Conservation (phyloP, 2,329 filamentous ascomycete genomes). For the Alternaria brassicicola region DNA sequence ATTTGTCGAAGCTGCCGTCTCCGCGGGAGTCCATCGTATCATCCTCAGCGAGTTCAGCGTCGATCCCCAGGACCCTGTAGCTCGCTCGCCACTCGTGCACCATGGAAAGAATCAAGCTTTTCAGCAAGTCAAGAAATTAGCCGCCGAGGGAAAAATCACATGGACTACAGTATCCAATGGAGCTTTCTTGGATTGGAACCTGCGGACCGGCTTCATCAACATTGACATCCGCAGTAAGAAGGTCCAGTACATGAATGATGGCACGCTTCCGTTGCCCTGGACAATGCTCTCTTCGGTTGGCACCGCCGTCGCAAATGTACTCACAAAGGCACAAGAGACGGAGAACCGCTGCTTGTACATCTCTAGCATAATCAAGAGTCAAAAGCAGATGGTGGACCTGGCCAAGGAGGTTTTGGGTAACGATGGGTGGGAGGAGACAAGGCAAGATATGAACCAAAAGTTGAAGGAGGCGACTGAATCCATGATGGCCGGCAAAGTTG, state of each 20-base stretch:
- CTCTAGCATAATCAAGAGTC: constrained; percentile 12
- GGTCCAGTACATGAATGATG: constrained; percentile 11
- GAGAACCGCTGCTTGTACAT: constrained; percentile 16
- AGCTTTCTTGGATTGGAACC: constrained; percentile 18
- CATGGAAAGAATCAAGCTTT: constrained; percentile 14
- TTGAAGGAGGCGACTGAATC: background rate
- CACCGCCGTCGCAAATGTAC: constrained; percentile 4
- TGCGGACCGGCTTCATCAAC: constrained; percentile 13
- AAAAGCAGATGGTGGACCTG: constrained; percentile 13
- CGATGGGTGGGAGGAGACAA: constrained; percentile 10
- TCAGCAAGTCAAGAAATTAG: constrained; percentile 13
- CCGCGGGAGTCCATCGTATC: constrained; percentile 17
- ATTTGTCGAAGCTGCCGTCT: constrained; percentile 19
- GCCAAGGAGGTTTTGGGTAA: constrained; percentile 9
- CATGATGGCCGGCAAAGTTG: constrained; percentile 4
- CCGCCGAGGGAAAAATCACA: constrained; percentile 10
- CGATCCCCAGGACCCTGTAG: constrained; percentile 12
- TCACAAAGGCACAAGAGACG: constrained; percentile 9
- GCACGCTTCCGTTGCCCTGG: constrained; percentile 5
- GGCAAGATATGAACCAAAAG: background rate
- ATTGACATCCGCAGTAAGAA: constrained; percentile 12
- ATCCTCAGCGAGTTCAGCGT: constrained; percentile 16
- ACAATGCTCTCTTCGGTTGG: constrained; percentile 7
- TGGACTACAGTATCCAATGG: constrained; percentile 15
- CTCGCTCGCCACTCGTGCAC: constrained; percentile 10